phyloP scores from a whole-genome alignment of 2,329 filamentous ascomycete genomes.

The Epichloe gansuensis region DNA sequence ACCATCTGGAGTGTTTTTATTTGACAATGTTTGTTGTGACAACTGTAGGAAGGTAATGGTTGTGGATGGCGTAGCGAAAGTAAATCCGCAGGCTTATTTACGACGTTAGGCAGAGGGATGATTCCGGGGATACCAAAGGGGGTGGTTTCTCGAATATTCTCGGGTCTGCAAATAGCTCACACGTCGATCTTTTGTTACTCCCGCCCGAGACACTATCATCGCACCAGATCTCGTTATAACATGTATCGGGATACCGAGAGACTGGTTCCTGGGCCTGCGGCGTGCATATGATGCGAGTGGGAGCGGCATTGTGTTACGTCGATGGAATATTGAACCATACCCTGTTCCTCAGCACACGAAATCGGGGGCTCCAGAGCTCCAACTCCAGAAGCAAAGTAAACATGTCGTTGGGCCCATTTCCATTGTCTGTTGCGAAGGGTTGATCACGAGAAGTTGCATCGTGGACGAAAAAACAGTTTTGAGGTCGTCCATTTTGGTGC shows the following conservation, averaged over 20 bases:
- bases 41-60: too few relatives aligned
- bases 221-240: neutral
- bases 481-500: neutral
- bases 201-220: neutral
- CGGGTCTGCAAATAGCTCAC: neutral
- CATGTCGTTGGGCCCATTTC: neutral
- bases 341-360: neutral
- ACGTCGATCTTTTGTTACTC: neutral
- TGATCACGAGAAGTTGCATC: too few relatives aligned
- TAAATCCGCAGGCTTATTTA: too few relatives aligned
- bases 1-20: too few relatives aligned
- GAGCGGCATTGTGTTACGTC: constrained; percentile 1
- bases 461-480: too few relatives aligned
- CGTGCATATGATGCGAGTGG: neutral
- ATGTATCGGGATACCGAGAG: constrained; percentile 1
- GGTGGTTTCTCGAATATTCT: neutral
- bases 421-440: too few relatives aligned
- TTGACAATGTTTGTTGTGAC: too few relatives aligned
- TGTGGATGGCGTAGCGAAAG: too few relatives aligned
- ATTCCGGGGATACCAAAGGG: neutral
- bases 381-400: neutral
- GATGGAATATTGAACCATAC: neutral
- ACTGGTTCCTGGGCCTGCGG: constrained; percentile 1
- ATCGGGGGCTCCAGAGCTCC: neutral
- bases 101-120: too few relatives aligned